These are phyloP conservation scores for Penicillium cinerascens DNA, from an alignment of 495 filamentous ascomycete species.

Conservation along the genomic window DNA sequence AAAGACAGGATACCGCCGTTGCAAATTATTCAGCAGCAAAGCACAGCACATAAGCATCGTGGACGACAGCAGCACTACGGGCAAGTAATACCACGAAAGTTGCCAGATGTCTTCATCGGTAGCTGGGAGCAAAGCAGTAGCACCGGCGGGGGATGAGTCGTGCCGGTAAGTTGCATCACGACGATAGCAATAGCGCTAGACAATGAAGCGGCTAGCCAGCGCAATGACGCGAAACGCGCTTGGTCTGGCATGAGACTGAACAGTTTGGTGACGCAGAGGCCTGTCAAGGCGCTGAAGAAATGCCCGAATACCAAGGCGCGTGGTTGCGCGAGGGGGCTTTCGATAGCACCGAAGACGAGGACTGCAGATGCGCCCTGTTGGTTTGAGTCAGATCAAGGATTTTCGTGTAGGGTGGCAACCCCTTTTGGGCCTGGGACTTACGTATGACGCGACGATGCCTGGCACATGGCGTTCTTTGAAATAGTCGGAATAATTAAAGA, in stretches of 20 bases:
- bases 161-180: slow-evolving; percentile 70
- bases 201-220: slow-evolving; percentile 66
- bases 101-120: slow-evolving; percentile 49
- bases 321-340: slow-evolving; percentile 72
- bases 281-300: slow-evolving; percentile 59
- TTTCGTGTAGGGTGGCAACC: background rate
- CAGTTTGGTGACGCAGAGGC: slow-evolving; percentile 62
- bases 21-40: slow-evolving; percentile 68
- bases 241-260: slow-evolving; percentile 53
- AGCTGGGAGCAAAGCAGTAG: slow-evolving; percentile 72
- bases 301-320: slow-evolving; percentile 68
- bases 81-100: slow-evolving; percentile 68
- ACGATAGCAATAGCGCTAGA: slow-evolving; percentile 61
- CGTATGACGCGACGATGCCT: slow-evolving; percentile 35
- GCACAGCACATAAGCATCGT: slow-evolving; percentile 58
- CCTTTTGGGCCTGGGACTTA: slow-evolving; percentile 8
- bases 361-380: slow-evolving; percentile 66
- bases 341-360: slow-evolving; percentile 63
- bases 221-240: slow-evolving; percentile 45
- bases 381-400: slow-evolving; percentile 1
- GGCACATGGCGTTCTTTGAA: slow-evolving; percentile 30
- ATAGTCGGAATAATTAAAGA: slow-evolving; percentile 33
- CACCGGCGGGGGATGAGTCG: slow-evolving; percentile 78
- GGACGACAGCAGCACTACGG: slow-evolving; percentile 60
- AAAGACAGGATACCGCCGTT: slow-evolving; percentile 66